Conservation (phyloP, 2,329 filamentous ascomycete genomes). For the Diplocarpon rosae region DNA sequence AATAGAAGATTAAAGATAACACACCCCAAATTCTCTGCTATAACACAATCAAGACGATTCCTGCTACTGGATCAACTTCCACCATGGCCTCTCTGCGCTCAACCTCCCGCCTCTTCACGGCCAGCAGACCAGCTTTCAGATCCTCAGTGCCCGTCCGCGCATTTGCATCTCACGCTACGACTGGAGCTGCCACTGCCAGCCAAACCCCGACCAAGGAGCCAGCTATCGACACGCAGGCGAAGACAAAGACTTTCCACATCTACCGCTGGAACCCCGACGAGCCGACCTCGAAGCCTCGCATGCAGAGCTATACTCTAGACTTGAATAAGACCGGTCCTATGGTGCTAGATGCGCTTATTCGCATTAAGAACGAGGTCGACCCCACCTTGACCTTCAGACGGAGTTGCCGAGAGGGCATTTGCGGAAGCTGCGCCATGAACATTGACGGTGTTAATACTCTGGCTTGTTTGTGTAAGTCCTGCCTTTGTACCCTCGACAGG, state of each 20-base stretch:
- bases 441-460: conserved; percentile 98
- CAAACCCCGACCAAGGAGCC: conserved; percentile 29
- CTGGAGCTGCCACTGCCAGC: conserved; percentile 10
- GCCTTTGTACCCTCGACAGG: background rate
- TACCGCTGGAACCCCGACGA: conserved; percentile 98
- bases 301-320: conserved; percentile 92
- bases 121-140: conserved; percentile 13
- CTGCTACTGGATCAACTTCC: background rate
- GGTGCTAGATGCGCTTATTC: conserved; percentile 91
- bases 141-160: conserved; percentile 9
- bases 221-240: conserved; percentile 49
- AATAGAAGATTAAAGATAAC: conserved; percentile 3
- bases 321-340: conserved; percentile 99
- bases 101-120: conserved; percentile 18
- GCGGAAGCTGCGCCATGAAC: conserved; percentile 98
- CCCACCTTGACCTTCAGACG: conserved; percentile 92
- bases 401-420: conserved; percentile 96
- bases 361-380: conserved; percentile 98
- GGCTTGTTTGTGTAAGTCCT: conserved; percentile 81
- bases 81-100: conserved; percentile 22
- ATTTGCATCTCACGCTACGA: conserved; percentile 15
- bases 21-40: background rate
- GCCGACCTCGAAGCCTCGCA: conserved; percentile 82
- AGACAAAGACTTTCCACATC: conserved; percentile 91
- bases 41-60: background rate